A percentile compares a stretch with the other conserved stretches of the same genome.
Evolutionary conservation across 2,329 filamentous ascomycete genomes (phyloP).

Genomic region (Phaeoacremonium minimum): DNA sequence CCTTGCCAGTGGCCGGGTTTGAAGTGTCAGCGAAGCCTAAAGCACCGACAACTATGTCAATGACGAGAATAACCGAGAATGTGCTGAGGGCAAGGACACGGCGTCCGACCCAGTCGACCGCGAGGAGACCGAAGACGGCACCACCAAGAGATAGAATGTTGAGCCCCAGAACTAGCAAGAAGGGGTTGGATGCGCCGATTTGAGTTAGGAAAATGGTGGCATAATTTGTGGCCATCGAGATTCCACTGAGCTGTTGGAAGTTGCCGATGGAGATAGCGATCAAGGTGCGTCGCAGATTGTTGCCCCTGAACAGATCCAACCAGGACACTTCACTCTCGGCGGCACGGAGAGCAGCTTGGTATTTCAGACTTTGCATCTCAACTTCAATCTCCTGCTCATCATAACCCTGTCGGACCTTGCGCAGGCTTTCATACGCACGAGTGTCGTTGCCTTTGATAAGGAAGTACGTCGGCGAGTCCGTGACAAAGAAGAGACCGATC

Average conservation of each 20-base stretch:
- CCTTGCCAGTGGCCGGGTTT: too few relatives aligned
- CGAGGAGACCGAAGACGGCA: slow-evolving; percentile 26
- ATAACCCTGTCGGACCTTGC: too few relatives aligned
- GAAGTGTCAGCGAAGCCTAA: too few relatives aligned
- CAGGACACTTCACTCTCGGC: too few relatives aligned
- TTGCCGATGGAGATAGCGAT: slow-evolving; percentile 26
- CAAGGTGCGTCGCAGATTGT: slow-evolving; percentile 27
- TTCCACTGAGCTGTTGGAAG: slow-evolving; percentile 27
- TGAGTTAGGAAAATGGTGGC: slow-evolving; percentile 28
- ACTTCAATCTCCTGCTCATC: too few relatives aligned
- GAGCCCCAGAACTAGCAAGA: slow-evolving; percentile 26
- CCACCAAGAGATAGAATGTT: slow-evolving; percentile 28
- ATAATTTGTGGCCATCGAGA: slow-evolving; percentile 30
- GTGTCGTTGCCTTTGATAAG: too few relatives aligned
- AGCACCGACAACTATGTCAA: slow-evolving; percentile 24
- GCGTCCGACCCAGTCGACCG: slow-evolving; percentile 26
- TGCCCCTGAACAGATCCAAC: slow-evolving; percentile 27
- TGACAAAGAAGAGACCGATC: too few relatives aligned
- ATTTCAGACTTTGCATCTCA: too few relatives aligned
- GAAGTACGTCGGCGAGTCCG: too few relatives aligned
- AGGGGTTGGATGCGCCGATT: slow-evolving; percentile 23
- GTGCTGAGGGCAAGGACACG: slow-evolving; percentile 27
- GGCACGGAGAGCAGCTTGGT: too few relatives aligned
- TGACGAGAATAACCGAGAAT: slow-evolving; percentile 24
- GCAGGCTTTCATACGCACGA: too few relatives aligned